Base-by-base conservation (phyloP, 495 filamentous ascomycete species). In the Lineolata rhizophorae region DNA sequence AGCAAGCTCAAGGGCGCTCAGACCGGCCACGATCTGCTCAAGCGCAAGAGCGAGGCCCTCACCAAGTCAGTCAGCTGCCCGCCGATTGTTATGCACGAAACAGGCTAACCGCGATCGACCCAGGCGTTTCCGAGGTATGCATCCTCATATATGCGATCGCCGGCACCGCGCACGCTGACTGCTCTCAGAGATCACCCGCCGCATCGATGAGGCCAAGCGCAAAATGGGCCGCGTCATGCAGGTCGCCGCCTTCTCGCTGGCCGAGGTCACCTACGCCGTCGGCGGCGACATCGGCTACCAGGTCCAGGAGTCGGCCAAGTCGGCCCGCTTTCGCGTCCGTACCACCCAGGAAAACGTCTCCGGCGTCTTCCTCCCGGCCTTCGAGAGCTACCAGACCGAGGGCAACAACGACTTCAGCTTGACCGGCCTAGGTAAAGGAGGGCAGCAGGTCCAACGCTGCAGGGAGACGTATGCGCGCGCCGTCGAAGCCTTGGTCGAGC, bases 181-280 rank as follows among this genome's bases (percentile, higher is more conserved):
- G 13, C n/a, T 24, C 22, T n/a, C 38, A 78, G 87, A 97, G 48
- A 99, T 99, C 45, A 94, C 87, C 33, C 65, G 73, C 37, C 80
- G 87, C 35, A 95, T 99, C 56, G 87, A 95, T 58, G 85, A 95
- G 53, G 87, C 87, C 18, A 99, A 99, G 57, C 81, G 81, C 40
- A 99, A 99, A 62, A 99, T 99, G 87, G 87, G 87, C 27, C 72
- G 87, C 9, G 90, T 99, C 10, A 95, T 99, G 87, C 84, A 94
- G 48, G 87, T 99, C 52, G 87, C 87, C 9, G 82, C 90, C 18
- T 93, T 99, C 53, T 94, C 87, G 2, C 65, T 99, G 22, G 90
- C 87, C 32, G 90, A 94, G 64, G 90, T 95, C 20, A 92, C 81
- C 32, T 99, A 95, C 45, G 90, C 90, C 20, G 84, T 92, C 10